Evolutionary conservation across 2,329 filamentous ascomycete species (phyloP).

Genomic region (Emmonsiellopsis sp.): DNA sequence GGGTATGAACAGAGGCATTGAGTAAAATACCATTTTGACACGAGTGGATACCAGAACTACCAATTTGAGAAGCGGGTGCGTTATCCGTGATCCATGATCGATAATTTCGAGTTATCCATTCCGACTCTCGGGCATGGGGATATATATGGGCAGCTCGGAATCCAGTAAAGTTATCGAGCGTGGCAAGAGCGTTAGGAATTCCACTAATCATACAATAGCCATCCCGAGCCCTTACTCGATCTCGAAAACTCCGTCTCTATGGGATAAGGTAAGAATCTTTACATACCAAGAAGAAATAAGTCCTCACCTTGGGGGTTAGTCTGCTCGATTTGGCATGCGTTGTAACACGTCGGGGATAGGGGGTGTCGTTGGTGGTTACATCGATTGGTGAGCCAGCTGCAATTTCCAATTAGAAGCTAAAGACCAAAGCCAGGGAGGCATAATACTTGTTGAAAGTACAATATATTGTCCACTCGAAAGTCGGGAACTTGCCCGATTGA

Average conservation of each 20-base stretch:
- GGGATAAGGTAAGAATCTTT: too few relatives aligned
- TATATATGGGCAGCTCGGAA: slow-evolving; percentile 18
- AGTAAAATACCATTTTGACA: not conserved
- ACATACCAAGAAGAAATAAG: not conserved
- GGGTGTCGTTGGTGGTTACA: not conserved
- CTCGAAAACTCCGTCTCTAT: slow-evolving; percentile 1
- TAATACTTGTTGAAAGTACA: not conserved
- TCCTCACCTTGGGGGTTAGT: slow-evolving; percentile 2
- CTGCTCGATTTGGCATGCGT: slow-evolving; percentile 4
- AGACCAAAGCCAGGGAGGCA: not conserved
- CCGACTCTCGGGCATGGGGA: slow-evolving; percentile 12
- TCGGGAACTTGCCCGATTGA: not conserved
- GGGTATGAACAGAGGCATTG: not conserved
- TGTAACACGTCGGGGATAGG: not conserved
- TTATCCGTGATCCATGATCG: slow-evolving; percentile 12
- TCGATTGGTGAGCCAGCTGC: too few relatives aligned
- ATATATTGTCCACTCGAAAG: not conserved
- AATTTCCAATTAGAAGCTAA: too few relatives aligned
- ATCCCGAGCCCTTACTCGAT: slow-evolving; percentile 12
- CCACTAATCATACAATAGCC: slow-evolving; percentile 13
- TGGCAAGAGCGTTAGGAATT: slow-evolving; percentile 4
- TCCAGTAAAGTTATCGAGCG: slow-evolving; percentile 1
- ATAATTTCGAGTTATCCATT: slow-evolving; percentile 13
- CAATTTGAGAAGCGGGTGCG: not conserved
- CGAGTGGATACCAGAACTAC: not conserved